Conservation (phyloP, 371 early-diverging fungal species). For the Batrachochytrium dendrobatidis region DNA sequence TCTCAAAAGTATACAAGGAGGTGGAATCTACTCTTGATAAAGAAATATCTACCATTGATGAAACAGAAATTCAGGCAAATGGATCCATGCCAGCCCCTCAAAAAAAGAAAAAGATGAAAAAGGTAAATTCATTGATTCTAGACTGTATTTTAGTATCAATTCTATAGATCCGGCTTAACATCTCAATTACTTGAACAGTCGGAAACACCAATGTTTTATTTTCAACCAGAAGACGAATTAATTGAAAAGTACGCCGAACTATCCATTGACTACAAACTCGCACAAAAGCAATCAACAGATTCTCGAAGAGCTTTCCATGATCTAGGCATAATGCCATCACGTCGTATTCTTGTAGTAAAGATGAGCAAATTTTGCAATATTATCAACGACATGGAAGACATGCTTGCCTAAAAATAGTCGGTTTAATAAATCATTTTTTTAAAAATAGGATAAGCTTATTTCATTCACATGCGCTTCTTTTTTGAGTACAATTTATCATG, state of each 20-base stretch:
- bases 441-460: no score
- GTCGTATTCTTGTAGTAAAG: conserved; percentile 67
- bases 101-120: conserved; percentile 41
- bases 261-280: conserved; percentile 63
- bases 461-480: no score
- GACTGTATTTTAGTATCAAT: background rate
- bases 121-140: background rate
- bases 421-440: no score
- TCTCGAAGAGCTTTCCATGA: conserved; percentile 77
- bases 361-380: conserved; percentile 51
- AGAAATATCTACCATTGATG: conserved; percentile 42
- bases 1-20: conserved; percentile 80
- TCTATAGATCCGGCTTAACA: background rate
- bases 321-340: conserved; percentile 70
- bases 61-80: conserved; percentile 11
- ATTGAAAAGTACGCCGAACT: conserved; percentile 53
- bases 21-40: conserved; percentile 57
- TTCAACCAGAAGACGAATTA: conserved; percentile 90
- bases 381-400: conserved; percentile 25
- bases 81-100: background rate
- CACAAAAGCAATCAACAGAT: conserved; percentile 60
- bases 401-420: background rate
- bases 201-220: conserved; percentile 55
- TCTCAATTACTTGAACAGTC: conserved; percentile 11
- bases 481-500: no score